Base-by-base conservation (phyloP, 2,329 filamentous ascomycete species). In the Epichloe coenophiala region DNA sequence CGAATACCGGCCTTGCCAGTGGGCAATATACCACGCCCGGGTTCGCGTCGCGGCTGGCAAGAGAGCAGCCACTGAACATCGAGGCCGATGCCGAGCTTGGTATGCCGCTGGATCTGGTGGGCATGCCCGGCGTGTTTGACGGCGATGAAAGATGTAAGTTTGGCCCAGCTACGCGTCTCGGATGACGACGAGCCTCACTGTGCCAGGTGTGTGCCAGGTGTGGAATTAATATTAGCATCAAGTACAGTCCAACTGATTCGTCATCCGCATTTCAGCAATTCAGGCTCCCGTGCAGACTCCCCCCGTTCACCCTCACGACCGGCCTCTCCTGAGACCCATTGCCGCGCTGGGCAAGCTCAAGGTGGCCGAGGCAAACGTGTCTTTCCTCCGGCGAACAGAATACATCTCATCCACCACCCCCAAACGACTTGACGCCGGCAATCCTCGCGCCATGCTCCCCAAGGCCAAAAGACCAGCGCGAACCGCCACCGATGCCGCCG, bases 71-170 rank as follows among this genome's bases (percentile, higher is more conserved):
- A 48, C 75, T 95, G 46, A 97, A 96, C 63, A 93, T 98, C 54
- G 93, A 98, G 69, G 89, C 89, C 33, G 93, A 98, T 78, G 93
- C 90, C 8, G 93, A 98, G 72, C 78, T 97, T 59, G 93, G 93
- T 52, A 97, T 98, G 93, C 89, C 90, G 53, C 81, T 98, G 63
- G 91, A 97, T 65, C 71, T 98, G 58, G 86, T 97, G 52, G 93
- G 93, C 61, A 88, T 97, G 71, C 91, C 91, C 6, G 89, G 90
- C 33, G 83, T 97, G 51, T 96, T 97, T 62, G 84, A 97, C 61
- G 91, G 90, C 52, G 89, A 97, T 65, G 91, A 97, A 73, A 85
- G 85, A 70, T 88, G 90, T 96, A 75, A 65, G 63, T 58, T 37
- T 40, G 31, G 9, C 31, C 31, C 31, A 31, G 31, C 31, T 31